These are phyloP conservation scores for Fragilaria crotonensis DNA, from an alignment of 108 stramenopile species.

Conservation along the genomic window DNA sequence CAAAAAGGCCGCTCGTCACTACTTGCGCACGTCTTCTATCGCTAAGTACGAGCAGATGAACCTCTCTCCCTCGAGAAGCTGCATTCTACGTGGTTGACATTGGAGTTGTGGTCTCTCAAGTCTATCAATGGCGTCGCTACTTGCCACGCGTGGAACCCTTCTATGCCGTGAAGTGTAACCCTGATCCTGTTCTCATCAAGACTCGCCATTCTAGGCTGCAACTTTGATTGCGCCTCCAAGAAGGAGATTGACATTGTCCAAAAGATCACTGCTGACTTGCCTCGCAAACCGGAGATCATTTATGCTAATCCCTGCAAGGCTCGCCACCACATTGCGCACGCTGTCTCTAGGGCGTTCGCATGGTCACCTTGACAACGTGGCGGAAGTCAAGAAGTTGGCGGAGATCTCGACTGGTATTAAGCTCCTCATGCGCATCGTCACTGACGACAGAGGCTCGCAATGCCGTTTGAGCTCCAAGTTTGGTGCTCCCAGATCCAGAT, in stretches of 20 bases:
- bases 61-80: conserved; percentile 38
- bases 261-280: conserved; percentile 43
- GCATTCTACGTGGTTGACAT: conserved; percentile 81
- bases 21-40: conserved; percentile 14
- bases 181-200: conserved; percentile 68
- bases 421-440: conserved; percentile 73
- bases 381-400: conserved; percentile 84
- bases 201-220: conserved; percentile 67
- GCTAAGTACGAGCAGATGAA: background rate
- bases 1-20: conserved; percentile 54
- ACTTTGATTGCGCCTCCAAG: conserved; percentile 88
- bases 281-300: conserved; percentile 68
- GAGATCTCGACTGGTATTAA: conserved; percentile 52
- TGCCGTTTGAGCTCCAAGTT: conserved; percentile 79
- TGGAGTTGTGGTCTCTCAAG: conserved; percentile 67
- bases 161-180: conserved; percentile 90
- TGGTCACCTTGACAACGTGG: conserved; percentile 86
- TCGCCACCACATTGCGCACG: conserved; percentile 61
- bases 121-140: conserved; percentile 69
- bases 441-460: conserved; percentile 75
- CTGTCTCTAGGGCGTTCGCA: conserved; percentile 63
- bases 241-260: conserved; percentile 79
- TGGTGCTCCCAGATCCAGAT: conserved; percentile 62
- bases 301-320: conserved; percentile 92
- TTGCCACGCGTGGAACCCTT: conserved; percentile 85